These are phyloP conservation scores for Scenedesmus sp. DNA, from an alignment of 163 green algal species.

Conservation along the genomic window DNA sequence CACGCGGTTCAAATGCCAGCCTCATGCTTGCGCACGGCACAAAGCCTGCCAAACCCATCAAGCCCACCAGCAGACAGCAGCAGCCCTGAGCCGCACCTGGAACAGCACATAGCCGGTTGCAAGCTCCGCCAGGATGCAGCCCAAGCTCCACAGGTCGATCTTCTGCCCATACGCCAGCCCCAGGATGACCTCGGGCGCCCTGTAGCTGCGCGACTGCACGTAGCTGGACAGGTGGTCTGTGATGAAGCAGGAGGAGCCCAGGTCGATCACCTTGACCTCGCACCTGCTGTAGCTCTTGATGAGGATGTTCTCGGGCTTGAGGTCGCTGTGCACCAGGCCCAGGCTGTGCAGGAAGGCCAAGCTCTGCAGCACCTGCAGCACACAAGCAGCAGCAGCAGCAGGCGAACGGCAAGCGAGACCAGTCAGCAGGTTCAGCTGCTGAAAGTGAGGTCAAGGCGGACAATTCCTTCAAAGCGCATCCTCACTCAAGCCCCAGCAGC, in stretches of 20 bases:
- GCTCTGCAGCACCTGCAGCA: conserved; percentile 77
- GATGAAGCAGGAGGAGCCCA: conserved; percentile 95
- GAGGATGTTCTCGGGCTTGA: conserved; percentile 99
- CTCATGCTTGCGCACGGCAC: too few relatives aligned
- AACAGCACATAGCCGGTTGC: conserved; percentile 85
- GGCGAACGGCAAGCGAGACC: not conserved
- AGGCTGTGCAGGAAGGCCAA: conserved; percentile 95
- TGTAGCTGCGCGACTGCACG: conserved; percentile 94
- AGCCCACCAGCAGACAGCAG: not conserved
- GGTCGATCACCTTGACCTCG: conserved; percentile 95
- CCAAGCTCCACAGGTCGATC: conserved; percentile 97
- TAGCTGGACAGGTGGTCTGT: conserved; percentile 96
- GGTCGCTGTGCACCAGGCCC: conserved; percentile 95
- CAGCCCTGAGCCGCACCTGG: conserved; percentile 63
- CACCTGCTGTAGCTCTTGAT: conserved; percentile 90
- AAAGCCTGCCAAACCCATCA: not conserved
- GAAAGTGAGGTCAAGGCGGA: too few relatives aligned
- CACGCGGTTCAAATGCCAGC: too few relatives aligned
- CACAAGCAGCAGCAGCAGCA: not conserved
- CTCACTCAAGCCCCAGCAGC: too few relatives aligned
- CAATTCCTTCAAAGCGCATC: too few relatives aligned
- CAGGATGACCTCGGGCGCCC: conserved; percentile 97
- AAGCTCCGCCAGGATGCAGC: conserved; percentile 97
- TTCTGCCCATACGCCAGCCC: conserved; percentile 91
- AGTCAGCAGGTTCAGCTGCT: not conserved